A percentile compares a stretch with the other conserved stretches of the same genome.
These are phyloP conservation scores for Gracilaria domingensis DNA, from an alignment of 23 red algal species.

Conservation along the genomic window DNA sequence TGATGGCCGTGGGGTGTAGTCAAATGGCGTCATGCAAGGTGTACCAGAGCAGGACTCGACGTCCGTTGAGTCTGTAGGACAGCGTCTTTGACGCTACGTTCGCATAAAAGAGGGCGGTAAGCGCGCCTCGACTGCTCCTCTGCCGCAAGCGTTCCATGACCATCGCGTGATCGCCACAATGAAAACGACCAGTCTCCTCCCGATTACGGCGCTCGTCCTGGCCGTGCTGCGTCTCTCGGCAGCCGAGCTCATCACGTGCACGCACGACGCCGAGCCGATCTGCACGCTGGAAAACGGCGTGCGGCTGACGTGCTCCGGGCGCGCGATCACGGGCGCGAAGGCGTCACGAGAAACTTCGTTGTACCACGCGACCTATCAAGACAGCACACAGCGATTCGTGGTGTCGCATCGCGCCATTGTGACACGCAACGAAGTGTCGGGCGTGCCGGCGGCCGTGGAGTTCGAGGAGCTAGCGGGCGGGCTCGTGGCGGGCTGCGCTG, in stretches of 20 bases:
- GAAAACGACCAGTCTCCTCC: not conserved
- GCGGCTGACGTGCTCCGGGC: not conserved
- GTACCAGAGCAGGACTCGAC: too few species aligned
- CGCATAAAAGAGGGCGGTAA: too few species aligned
- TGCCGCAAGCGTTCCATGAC: too few species aligned
- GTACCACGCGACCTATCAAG: not conserved
- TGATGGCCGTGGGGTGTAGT: too few species aligned
- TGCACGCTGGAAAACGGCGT: not conserved
- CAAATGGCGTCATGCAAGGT: too few species aligned
- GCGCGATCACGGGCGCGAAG: not conserved
- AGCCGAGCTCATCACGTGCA: not conserved
- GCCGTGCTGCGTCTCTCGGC: not conserved
- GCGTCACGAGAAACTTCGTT: not conserved
- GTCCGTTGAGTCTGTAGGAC: too few species aligned
- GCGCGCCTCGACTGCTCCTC: too few species aligned
- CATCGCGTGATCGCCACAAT: too few species aligned
- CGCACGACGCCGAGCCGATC: not conserved
- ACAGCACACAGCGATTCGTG: not conserved
- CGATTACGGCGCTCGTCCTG: not conserved
- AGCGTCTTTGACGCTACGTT: too few species aligned
- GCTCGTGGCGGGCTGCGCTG: not conserved
- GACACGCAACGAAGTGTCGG: not conserved
- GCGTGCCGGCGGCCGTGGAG: not conserved
- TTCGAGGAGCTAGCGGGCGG: not conserved
- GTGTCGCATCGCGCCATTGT: not conserved